Percentiles rank a stretch among this genome's conserved stretches.
Conservation (phyloP, 768 basidiomycete species). For the Dentipellis fragilis region DNA sequence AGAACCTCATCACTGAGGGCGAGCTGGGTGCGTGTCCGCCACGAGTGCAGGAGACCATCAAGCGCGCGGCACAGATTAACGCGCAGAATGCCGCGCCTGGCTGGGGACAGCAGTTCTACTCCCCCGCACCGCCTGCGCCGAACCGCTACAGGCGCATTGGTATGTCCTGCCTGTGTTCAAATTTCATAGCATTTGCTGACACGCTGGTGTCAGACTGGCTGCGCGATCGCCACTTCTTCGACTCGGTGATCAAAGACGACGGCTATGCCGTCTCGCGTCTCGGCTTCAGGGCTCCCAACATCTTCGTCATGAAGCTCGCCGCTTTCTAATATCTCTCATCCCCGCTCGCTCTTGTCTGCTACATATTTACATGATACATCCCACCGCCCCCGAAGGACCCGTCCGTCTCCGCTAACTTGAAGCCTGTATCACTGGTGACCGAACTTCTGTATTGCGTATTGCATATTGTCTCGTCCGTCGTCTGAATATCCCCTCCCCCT, state of each 20-base stretch:
- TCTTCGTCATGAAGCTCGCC: conserved; percentile 61
- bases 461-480: no score
- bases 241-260: conserved; percentile 51
- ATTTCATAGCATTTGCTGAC: not conserved
- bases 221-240: conserved; percentile 62
- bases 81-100: conserved; percentile 17
- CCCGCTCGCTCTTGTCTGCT: not conserved
- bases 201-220: conserved; percentile 52
- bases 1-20: conserved; percentile 52
- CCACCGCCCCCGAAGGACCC: no score
- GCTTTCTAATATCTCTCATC: conserved; percentile 19
- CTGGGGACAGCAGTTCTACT: conserved; percentile 36
- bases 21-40: conserved; percentile 53
- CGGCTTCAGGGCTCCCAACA: conserved; percentile 71
- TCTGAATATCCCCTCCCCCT: no score
- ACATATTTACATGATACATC: no score
- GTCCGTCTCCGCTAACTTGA: not conserved
- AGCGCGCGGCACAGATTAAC: conserved; percentile 43
- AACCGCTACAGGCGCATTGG: conserved; percentile 54
- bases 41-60: conserved; percentile 64
- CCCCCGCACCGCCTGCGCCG: conserved; percentile 31
- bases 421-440: no score
- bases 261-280: conserved; percentile 47
- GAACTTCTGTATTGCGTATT: no score
- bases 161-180: conserved; percentile 25